These are phyloP conservation scores for Microbotryum saponariae DNA, from an alignment of 1,284 basidiomycete genomes.

Conservation along the genomic window DNA sequence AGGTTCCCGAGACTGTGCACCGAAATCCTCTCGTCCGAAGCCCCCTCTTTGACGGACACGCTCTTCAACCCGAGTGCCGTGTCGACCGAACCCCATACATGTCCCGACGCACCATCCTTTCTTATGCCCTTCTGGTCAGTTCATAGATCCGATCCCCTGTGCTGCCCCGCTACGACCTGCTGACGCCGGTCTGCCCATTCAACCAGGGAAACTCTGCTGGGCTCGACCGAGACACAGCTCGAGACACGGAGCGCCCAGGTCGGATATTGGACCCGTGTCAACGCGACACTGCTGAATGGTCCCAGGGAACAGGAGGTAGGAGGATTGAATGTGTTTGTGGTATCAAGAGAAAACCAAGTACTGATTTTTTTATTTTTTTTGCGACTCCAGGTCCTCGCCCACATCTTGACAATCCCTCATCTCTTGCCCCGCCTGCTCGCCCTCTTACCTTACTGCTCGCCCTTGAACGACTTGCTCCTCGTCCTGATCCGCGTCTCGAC, in stretches of 20 bases:
- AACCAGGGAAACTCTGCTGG: constrained; percentile 90
- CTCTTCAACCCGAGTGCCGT: constrained; percentile 60
- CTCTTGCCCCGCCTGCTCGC: constrained; percentile 75
- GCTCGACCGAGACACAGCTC: constrained; percentile 51
- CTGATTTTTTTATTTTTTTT: not conserved
- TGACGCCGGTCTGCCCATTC: constrained; percentile 51
- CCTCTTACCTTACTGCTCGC: constrained; percentile 62
- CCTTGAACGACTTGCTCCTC: constrained; percentile 85
- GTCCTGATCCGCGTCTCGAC: constrained; percentile 90
- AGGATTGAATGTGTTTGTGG: constrained; percentile 28
- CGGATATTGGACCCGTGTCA: constrained; percentile 38
- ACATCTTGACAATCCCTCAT: constrained; percentile 74
- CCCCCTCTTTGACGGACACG: constrained; percentile 88
- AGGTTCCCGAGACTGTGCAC: constrained; percentile 93
- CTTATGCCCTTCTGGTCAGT: constrained; percentile 27
- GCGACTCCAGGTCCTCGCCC: constrained; percentile 70
- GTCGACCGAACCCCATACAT: constrained; percentile 18
- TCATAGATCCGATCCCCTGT: too few species aligned
- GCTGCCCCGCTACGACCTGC: not conserved
- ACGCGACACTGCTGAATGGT: constrained; percentile 36
- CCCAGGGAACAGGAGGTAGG: constrained; percentile 34
- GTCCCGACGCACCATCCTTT: constrained; percentile 13
- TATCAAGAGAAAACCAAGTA: not conserved
- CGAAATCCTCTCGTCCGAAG: constrained; percentile 90
- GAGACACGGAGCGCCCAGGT: constrained; percentile 32